Base-by-base conservation (phyloP, 805 yeast genomes). In the Candida parachauliodes region DNA sequence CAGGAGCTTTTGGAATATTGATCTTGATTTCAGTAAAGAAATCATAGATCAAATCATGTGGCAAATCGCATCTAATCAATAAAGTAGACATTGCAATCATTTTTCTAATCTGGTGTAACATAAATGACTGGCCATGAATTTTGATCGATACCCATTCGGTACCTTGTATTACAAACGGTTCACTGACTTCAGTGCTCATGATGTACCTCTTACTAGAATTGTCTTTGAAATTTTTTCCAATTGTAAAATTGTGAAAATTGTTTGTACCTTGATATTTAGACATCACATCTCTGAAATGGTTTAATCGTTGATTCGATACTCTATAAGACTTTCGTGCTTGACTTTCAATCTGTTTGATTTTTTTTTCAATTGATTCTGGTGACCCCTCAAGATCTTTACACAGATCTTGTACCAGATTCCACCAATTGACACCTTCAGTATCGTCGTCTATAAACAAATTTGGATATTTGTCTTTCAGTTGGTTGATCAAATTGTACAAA, bases 1-100 rank as follows among this genome's bases (percentile, higher is more conserved):
- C 95, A 3, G 98, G 98, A 0, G 98, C 98, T 61, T 93, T 93
- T 39, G 98, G 98, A 46, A 93, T 85, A 54, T 89, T 88, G 45
- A 93, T 75, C 52, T 81, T 85, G 27, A 74, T 74, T 2, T 77
- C 71, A 4, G 79, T 78, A 56, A 87, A 93, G 3, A 95, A 85
- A 51, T 87, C 86, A 7, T 66, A 55, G 44, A 93, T 85, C 50
- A 95, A 77, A 18, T 74, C 74, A 22, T 76, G 54, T 3, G 97
- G 95, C 54, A 89, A 79, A 8, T 95, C 93, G 14, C 93, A 81
- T 54, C 98, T 76, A 16, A 91, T 80, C 12, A 85, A 78, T 40
- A 91, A 69, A 0, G 89, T 77, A 1, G 95, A 95, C 94, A 91
- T 83, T 16, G 96, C 91, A 42, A 93, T 87, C 98, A 93, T 93